Percentiles rank a stretch among this genome's conserved stretches.
These are phyloP conservation scores for Carex arenaria DNA, from an alignment of 202 grass and related monocot genomes.

Conservation along the genomic window DNA sequence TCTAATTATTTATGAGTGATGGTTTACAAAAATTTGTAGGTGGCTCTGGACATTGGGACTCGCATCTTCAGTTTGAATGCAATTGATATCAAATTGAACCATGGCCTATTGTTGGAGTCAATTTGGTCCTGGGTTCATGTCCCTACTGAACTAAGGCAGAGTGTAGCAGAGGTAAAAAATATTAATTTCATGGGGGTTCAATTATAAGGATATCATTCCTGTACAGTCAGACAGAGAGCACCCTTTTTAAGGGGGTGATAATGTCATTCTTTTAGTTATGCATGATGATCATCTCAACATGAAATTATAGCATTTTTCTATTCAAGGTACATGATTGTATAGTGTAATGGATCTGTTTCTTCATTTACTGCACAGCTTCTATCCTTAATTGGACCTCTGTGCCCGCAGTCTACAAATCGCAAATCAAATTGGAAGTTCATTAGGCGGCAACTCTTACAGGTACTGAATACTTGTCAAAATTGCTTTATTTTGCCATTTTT, in stretches of 20 bases:
- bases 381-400: slow-evolving; percentile 69
- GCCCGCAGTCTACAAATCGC: slow-evolving; percentile 65
- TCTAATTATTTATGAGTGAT: slow-evolving; percentile 19
- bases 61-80: slow-evolving; percentile 66
- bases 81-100: slow-evolving; percentile 78
- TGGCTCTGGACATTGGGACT: slow-evolving; percentile 62
- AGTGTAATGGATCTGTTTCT: slow-evolving; percentile 23
- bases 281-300: too few species aligned
- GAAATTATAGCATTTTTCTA: too few species aligned
- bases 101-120: slow-evolving; percentile 74
- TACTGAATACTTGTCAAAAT: slow-evolving; percentile 24
- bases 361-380: slow-evolving; percentile 49
- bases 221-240: neutral
- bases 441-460: slow-evolving; percentile 83
- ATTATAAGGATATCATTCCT: neutral
- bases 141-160: slow-evolving; percentile 53
- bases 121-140: slow-evolving; percentile 86
- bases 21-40: slow-evolving; percentile 39
- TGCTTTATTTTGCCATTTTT: neutral
- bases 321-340: neutral
- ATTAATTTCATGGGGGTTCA: slow-evolving; percentile 8
- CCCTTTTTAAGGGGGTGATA: neutral
- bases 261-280: neutral
- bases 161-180: slow-evolving; percentile 75
- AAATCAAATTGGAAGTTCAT: slow-evolving; percentile 91